Evolutionary conservation across 805 yeast genomes (phyloP).

Genomic region (Cyberlindnera meyerae): DNA sequence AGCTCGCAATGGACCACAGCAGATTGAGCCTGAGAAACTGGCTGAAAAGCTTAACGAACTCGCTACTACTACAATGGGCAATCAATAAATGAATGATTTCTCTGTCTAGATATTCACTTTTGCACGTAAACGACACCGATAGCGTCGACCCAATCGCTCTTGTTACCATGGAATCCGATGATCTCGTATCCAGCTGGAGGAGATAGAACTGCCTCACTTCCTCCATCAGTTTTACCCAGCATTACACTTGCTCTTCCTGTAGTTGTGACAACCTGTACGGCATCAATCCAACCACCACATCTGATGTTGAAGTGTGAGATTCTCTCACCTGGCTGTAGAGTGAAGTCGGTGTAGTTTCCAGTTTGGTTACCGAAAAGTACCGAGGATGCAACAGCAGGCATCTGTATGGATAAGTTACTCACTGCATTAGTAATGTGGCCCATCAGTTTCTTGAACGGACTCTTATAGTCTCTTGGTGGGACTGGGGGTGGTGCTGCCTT

Average conservation of each 20-base stretch:
- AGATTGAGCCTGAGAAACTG: constrained; percentile 24
- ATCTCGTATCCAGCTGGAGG: constrained; percentile 60
- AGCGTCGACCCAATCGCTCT: constrained; percentile 69
- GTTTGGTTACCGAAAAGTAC: constrained; percentile 50
- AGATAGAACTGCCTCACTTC: constrained; percentile 50
- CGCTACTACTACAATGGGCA: neutral
- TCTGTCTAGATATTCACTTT: constrained; percentile 4
- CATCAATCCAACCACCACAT: constrained; percentile 89
- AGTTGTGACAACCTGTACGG: constrained; percentile 63
- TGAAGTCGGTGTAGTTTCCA: constrained; percentile 48
- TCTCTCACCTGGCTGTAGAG: constrained; percentile 51
- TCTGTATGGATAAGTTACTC: neutral
- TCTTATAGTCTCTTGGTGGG: constrained; percentile 43
- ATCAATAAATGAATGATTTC: too few species aligned
- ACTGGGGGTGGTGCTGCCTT: constrained; percentile 42
- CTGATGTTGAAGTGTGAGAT: constrained; percentile 59
- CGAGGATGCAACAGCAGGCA: constrained; percentile 1
- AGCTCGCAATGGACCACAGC: neutral
- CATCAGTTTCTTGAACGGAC: constrained; percentile 25
- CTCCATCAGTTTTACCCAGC: constrained; percentile 71
- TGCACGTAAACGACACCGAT: constrained; percentile 59
- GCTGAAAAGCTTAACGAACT: constrained; percentile 26
- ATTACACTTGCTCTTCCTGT: constrained; percentile 47
- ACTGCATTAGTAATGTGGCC: constrained; percentile 18
- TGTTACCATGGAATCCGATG: constrained; percentile 68